Base-by-base conservation (phyloP, 1,284 basidiomycete species). In the Phellopilus nigrolimitatus region DNA sequence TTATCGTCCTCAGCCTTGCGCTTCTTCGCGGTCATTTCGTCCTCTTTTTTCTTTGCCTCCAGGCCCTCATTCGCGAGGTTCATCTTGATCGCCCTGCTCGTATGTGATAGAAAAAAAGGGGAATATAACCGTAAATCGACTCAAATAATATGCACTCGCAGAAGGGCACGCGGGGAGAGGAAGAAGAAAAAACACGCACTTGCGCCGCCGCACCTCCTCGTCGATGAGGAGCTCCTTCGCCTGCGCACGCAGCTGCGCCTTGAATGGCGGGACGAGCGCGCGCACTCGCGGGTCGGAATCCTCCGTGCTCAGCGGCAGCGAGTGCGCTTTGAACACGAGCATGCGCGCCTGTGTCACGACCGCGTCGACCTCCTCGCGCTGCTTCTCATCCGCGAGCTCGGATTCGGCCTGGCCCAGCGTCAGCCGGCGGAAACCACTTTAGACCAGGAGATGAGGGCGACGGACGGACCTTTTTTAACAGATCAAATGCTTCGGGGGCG, bases 21-120 rank as follows among this genome's bases (percentile, higher is more conserved):
- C 66, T 91, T 91, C 71, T 67, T 83, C 13, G 77, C 59, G 15
- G 71, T 66, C n/a, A 84, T 73, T 59, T 91, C 88, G 51, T 88
- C 88, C 52, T 91, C 88, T 65, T 91, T 91, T 72, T 84, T 88
- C 59, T 80, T 75, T 7, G 88, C 88, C 63, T 91, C 88, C 3
- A 89, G 68, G 10, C 88, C 88, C 66, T 91, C 88, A 59, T 91
- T 91, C 3, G 88, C 88, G 43, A 91, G 68, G 61, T 90, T 90
- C 82, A 90, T 82, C 70, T 91, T 91, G 58, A 90, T 68, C 2
- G 88, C 87, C 62, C 88, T 90, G 25, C 45, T 47, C 28, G 40
- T 46, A 55, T n/a, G 47, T 21, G 46, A 9, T 51, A 24, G 48
- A 17, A 15, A 47, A 9, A 5, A 42, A 41, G 47, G n/a, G 25